phyloP scores from a whole-genome alignment of 1,284 basidiomycete genomes.

The Peniophora sp. region DNA sequence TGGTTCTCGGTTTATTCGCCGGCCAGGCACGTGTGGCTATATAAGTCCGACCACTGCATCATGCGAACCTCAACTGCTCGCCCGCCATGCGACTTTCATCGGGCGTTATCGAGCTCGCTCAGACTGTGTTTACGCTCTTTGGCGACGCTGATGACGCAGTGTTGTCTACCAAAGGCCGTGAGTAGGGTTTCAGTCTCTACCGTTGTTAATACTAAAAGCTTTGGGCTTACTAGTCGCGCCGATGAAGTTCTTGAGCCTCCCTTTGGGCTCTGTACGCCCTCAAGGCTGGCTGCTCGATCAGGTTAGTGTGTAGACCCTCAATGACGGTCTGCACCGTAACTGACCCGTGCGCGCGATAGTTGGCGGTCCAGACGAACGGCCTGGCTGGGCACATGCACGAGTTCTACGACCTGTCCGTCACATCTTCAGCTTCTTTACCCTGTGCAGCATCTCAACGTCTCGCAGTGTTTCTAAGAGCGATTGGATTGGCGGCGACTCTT shows the following conservation, averaged over 20 bases:
- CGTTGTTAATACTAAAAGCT: neutral
- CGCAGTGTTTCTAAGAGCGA: constrained; percentile 41
- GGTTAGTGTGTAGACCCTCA: constrained; percentile 17
- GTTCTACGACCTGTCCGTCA: constrained; percentile 43
- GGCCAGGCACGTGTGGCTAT: no score
- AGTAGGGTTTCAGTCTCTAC: neutral
- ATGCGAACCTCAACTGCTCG: no score
- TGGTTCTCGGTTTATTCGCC: no score
- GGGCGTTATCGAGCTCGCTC: no score
- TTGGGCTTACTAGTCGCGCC: constrained; percentile 30
- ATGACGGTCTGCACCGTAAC: neutral
- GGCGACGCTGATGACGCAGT: no score
- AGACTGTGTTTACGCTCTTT: no score
- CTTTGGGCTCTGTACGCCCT: constrained; percentile 39
- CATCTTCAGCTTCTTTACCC: neutral
- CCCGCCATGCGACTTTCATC: no score
- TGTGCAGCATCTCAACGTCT: neutral
- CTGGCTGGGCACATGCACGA: constrained; percentile 48
- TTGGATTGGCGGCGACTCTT: constrained; percentile 43
- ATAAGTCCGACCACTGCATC: no score
- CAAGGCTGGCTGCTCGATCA: constrained; percentile 50
- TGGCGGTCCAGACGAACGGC: constrained; percentile 43
- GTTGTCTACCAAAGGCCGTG: no score
- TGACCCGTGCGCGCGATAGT: neutral
- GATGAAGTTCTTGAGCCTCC: constrained; percentile 42